phyloP scores from a whole-genome alignment of 805 yeast species.

The Cyberlindnera xylosilytica region DNA sequence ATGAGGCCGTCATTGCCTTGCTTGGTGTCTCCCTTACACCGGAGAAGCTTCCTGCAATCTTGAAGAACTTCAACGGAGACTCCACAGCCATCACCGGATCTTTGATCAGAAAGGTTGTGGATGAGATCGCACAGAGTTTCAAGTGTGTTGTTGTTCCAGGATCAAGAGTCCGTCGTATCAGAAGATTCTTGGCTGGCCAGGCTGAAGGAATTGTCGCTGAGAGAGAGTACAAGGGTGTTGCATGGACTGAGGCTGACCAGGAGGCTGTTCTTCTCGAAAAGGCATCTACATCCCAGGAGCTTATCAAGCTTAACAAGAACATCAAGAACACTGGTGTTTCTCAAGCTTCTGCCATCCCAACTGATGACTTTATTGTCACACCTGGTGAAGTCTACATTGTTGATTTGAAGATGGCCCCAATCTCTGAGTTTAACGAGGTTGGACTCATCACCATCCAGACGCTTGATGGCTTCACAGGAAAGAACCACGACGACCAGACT shows the following conservation, averaged over 20 bases:
- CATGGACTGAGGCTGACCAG: conserved; percentile 81
- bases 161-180: conserved; percentile 83
- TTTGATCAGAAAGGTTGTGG: conserved; percentile 70
- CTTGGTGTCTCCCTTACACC: conserved; percentile 73
- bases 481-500: conserved; percentile 49
- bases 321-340: conserved; percentile 33
- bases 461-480: conserved; percentile 61
- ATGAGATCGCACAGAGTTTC: conserved; percentile 80
- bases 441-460: conserved; percentile 70
- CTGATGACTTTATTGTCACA: conserved; percentile 66
- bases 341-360: conserved; percentile 62
- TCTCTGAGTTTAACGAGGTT: conserved; percentile 47
- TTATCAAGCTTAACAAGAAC: conserved; percentile 37
- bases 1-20: conserved; percentile 77
- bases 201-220: conserved; percentile 90
- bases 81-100: conserved; percentile 58
- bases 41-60: conserved; percentile 62
- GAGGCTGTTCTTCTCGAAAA: conserved; percentile 53
- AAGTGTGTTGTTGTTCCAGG: conserved; percentile 89
- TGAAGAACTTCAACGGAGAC: conserved; percentile 31
- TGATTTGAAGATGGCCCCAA: conserved; percentile 78
- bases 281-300: conserved; percentile 38
- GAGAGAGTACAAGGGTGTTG: conserved; percentile 88
- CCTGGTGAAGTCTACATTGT: conserved; percentile 86
- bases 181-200: conserved; percentile 95